A percentile compares a stretch with the other conserved stretches of the same genome.
Evolutionary conservation across 2,329 filamentous ascomycete species (phyloP).

Genomic region (Trichoderma pleuroti): DNA sequence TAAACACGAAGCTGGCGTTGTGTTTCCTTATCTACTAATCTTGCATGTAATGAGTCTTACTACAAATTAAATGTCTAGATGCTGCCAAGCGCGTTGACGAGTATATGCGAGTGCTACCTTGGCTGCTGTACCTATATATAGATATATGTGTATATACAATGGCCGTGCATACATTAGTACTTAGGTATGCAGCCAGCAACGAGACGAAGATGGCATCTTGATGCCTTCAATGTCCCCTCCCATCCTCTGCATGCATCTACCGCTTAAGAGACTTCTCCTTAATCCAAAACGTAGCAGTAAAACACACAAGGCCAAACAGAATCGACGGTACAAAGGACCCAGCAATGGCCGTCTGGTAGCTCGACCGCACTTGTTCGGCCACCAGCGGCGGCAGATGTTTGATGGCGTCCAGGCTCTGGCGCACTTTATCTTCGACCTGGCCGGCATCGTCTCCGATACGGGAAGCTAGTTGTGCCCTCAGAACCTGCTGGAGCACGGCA

Average conservation of each 20-base stretch:
- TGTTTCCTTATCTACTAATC: background rate
- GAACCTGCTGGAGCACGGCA: slow-evolving; percentile 66
- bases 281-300: slow-evolving; percentile 48
- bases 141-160: background rate
- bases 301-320: slow-evolving; percentile 35
- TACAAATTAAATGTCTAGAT: background rate
- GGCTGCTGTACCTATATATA: background rate
- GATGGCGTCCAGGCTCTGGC: slow-evolving; percentile 68
- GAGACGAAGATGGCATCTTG: background rate
- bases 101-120: background rate
- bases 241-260: slow-evolving; percentile 18
- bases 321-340: slow-evolving; percentile 41
- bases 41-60: background rate
- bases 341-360: slow-evolving; percentile 55
- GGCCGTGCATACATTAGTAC: background rate
- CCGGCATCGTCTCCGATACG: slow-evolving; percentile 58
- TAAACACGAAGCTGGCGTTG: background rate
- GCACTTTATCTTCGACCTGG: slow-evolving; percentile 64
- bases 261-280: slow-evolving; percentile 52
- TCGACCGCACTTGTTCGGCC: slow-evolving; percentile 57
- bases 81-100: background rate
- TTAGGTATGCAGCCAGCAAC: background rate
- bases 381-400: slow-evolving; percentile 58
- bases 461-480: slow-evolving; percentile 54
- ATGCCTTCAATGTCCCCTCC: background rate